A percentile compares a stretch with the other conserved stretches of the same genome.
These are phyloP conservation scores for Saturnispora gosingensis DNA, from an alignment of 805 yeast species.

Conservation along the genomic window DNA sequence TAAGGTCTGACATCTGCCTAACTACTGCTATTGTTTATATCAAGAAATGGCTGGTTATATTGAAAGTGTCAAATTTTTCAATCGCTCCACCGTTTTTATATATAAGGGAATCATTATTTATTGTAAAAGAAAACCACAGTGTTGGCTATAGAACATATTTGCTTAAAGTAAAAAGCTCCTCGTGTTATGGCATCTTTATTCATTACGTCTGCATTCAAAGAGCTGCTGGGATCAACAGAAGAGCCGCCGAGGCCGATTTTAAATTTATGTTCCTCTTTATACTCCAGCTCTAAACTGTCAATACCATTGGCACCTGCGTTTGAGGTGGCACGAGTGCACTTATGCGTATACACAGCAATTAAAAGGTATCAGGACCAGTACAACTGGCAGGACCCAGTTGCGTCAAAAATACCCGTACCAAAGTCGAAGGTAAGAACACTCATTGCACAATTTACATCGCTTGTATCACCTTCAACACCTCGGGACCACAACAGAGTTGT, in stretches of 20 bases:
- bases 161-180: neutral
- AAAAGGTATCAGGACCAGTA: conserved; percentile 37
- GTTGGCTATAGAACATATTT: too few relatives aligned
- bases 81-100: neutral
- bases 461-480: conserved; percentile 16
- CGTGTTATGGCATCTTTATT: conserved; percentile 24
- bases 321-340: conserved; percentile 58
- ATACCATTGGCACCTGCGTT: conserved; percentile 38
- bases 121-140: neutral
- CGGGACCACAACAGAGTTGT: conserved; percentile 6
- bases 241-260: conserved; percentile 37
- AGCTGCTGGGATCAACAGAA: conserved; percentile 40
- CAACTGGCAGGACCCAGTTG: conserved; percentile 39
- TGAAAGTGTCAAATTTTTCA: neutral
- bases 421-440: conserved; percentile 32
- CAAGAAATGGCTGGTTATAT: neutral
- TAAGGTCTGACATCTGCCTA: conserved; percentile 39
- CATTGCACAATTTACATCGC: conserved; percentile 34
- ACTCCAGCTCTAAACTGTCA: conserved; percentile 45
- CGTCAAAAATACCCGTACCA: conserved; percentile 51
- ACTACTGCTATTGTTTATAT: neutral
- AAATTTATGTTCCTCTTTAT: conserved; percentile 35
- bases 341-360: conserved; percentile 56
- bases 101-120: too few relatives aligned
- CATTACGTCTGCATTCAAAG: conserved; percentile 33